phyloP scores from a whole-genome alignment of 495 filamentous ascomycete genomes.

The Hypoxylon cercidicola region DNA sequence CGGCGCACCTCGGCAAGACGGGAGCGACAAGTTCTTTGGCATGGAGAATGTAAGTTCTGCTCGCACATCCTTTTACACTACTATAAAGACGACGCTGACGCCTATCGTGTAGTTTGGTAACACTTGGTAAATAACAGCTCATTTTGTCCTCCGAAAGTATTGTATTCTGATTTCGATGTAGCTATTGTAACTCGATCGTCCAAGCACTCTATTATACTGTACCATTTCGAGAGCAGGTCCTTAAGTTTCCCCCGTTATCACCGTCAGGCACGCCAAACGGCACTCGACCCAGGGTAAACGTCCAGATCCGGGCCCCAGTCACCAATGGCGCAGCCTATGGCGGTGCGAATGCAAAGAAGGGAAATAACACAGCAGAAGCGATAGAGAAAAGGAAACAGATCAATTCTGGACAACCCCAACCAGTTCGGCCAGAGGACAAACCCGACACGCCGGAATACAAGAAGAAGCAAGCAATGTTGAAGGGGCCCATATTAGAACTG shows the following conservation, averaged over 20 bases:
- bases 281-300: conserved; percentile 56
- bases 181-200: conserved; percentile 97
- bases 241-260: conserved; percentile 81
- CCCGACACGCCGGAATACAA: conserved; percentile 93
- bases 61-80: conserved; percentile 7
- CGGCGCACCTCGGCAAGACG: conserved; percentile 81
- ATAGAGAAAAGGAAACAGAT: conserved; percentile 58
- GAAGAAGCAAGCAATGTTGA: conserved; percentile 91
- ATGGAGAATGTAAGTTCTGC: conserved; percentile 87
- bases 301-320: conserved; percentile 59
- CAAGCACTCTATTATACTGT: conserved; percentile 97
- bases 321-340: conserved; percentile 57
- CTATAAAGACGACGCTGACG: conserved; percentile 31
- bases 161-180: conserved; percentile 53
- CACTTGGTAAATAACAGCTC: conserved; percentile 79
- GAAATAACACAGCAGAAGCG: conserved; percentile 49
- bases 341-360: conserved; percentile 59
- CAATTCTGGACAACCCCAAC: conserved; percentile 51
- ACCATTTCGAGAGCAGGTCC: conserved; percentile 92
- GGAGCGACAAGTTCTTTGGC: conserved; percentile 98
- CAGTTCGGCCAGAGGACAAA: conserved; percentile 69
- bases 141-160: not conserved
- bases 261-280: conserved; percentile 59
- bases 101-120: conserved; percentile 81
- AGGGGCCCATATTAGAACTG: conserved; percentile 84